These are phyloP conservation scores for Fraxinus cuspidata DNA, from an alignment of 257 asterid species.

Conservation along the genomic window DNA sequence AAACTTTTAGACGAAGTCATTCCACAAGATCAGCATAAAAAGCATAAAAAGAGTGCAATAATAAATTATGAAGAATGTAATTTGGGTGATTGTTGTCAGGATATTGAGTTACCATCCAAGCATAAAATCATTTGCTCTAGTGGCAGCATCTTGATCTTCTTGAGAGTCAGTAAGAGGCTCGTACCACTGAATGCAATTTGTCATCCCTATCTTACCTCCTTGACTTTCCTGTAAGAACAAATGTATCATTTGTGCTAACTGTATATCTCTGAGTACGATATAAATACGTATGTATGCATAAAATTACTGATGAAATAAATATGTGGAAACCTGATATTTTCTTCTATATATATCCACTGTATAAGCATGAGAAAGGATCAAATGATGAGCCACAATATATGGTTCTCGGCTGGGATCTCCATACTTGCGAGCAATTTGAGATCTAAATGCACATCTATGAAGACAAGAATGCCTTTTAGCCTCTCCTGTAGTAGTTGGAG, in stretches of 20 bases:
- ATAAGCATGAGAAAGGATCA: conserved; percentile 49
- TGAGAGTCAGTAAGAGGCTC: conserved; percentile 37
- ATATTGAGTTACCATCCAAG: conserved; percentile 28
- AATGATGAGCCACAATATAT: conserved; percentile 33
- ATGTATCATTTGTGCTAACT: too few species aligned
- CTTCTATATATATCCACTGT: conserved; percentile 41
- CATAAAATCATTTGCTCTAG: conserved; percentile 19
- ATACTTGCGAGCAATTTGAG: not conserved
- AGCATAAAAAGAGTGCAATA: too few species aligned
- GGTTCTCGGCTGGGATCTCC: too few species aligned
- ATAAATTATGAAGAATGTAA: too few species aligned
- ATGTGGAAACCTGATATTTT: conserved; percentile 35
- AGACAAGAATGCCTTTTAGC: not conserved
- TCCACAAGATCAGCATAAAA: too few species aligned
- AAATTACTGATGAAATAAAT: not conserved
- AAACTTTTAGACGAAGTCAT: too few species aligned
- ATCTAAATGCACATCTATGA: not conserved
- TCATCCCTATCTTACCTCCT: conserved; percentile 55
- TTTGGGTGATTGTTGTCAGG: not conserved
- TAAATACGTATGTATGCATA: too few species aligned
- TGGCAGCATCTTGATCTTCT: conserved; percentile 7
- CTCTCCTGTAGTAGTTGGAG: not conserved
- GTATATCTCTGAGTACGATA: too few species aligned
- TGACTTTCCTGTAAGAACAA: conserved; percentile 33
- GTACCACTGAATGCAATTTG: conserved; percentile 44